A percentile compares a stretch with the other conserved stretches of the same genome.
phyloP scores from a whole-genome alignment of 2,329 filamentous ascomycete genomes.

The Aspergillus caelatus region DNA sequence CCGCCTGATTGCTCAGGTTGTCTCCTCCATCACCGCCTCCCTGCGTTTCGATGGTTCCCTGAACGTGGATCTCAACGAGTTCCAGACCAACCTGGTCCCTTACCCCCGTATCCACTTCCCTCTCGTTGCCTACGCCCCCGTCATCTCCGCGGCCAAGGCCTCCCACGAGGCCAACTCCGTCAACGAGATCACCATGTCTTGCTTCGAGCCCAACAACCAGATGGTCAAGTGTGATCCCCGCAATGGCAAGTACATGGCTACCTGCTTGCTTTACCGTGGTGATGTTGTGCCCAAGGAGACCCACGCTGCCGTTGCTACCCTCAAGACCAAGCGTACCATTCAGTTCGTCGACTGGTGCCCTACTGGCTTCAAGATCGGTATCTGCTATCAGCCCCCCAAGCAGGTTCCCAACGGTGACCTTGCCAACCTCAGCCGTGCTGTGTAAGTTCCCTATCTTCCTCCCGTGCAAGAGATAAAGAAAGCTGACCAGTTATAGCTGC shows the following conservation, averaged over 20 bases:
- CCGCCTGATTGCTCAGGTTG: slow-evolving; percentile 97
- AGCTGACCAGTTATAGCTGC: slow-evolving; percentile 62
- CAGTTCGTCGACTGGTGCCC: slow-evolving; percentile 99
- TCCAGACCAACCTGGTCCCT: slow-evolving; percentile 99
- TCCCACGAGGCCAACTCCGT: slow-evolving; percentile 98
- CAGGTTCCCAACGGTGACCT: slow-evolving; percentile 96
- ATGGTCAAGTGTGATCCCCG: slow-evolving; percentile 99
- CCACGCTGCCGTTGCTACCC: slow-evolving; percentile 85
- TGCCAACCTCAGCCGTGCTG: slow-evolving; percentile 96
- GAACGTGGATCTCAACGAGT: slow-evolving; percentile 99
- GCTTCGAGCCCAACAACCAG: slow-evolving; percentile 99
- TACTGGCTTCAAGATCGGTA: slow-evolving; percentile 99
- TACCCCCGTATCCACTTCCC: slow-evolving; percentile 99
- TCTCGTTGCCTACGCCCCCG: slow-evolving; percentile 91
- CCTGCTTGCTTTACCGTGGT: slow-evolving; percentile 95
- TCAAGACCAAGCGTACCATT: slow-evolving; percentile 99
- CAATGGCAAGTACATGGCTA: slow-evolving; percentile 99
- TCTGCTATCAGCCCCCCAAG: slow-evolving; percentile 98
- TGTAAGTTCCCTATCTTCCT: slow-evolving; percentile 66
- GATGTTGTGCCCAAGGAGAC: slow-evolving; percentile 97
- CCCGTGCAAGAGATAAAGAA: slow-evolving; percentile 1
- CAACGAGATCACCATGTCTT: slow-evolving; percentile 97
- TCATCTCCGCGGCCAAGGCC: slow-evolving; percentile 93
- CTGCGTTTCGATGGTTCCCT: slow-evolving; percentile 98
- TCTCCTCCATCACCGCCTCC: slow-evolving; percentile 97